phyloP scores from a whole-genome alignment of 768 basidiomycete species.

The Auriscalpium vulgare region DNA sequence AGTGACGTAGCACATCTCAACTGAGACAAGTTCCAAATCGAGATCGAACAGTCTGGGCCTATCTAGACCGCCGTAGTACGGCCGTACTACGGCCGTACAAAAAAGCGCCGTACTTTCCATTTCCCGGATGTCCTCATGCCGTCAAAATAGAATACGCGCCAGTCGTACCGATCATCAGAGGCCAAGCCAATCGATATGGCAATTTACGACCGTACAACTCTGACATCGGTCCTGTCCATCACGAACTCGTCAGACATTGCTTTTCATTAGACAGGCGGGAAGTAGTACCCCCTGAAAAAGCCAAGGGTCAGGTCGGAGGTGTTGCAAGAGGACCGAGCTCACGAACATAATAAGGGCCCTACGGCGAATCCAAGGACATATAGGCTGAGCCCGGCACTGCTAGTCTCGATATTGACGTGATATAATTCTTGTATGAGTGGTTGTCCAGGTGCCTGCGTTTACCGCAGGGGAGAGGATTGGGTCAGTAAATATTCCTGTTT shows the following conservation, averaged over 20 bases:
- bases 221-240: conserved; percentile 8
- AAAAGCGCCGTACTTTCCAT: no score
- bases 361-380: conserved; percentile 18
- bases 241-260: no score
- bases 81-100: no score
- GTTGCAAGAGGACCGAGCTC: not conserved
- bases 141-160: not conserved
- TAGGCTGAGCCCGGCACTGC: conserved; percentile 17
- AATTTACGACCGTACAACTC: conserved; percentile 12
- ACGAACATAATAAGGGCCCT: conserved; percentile 15
- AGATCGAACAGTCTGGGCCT: no score
- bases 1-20: no score
- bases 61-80: no score
- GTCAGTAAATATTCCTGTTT: no score
- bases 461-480: not conserved
- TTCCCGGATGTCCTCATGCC: no score
- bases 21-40: no score
- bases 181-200: conserved; percentile 11
- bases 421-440: conserved; percentile 11
- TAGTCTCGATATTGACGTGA: conserved; percentile 10
- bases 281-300: not conserved
- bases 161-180: conserved; percentile 11
- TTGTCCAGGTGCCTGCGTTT: conserved; percentile 15
- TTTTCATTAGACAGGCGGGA: not conserved
- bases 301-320: not conserved